Base-by-base conservation (phyloP, 345 rosid genomes). In the Fremontodendron californicum region DNA sequence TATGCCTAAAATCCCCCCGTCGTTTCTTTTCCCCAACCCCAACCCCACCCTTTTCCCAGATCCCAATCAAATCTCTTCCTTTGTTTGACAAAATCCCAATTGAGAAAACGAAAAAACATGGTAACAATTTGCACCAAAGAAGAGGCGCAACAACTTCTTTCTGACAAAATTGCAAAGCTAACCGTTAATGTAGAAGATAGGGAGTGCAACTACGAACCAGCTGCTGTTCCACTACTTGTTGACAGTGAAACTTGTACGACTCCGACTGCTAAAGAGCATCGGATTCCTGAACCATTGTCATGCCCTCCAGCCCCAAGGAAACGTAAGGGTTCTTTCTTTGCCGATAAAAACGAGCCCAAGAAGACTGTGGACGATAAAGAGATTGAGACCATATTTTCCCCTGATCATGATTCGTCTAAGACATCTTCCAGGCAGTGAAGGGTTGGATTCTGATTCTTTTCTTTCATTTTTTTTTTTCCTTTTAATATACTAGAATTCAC, bases 261-360 rank as follows among this genome's bases (percentile, higher is more conserved):
- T 1, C 87, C 87, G 1, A 80, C 65, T 6, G 75, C 58, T 4
- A 73, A 62, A 62, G 73, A 80, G 73, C 33, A 72, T 48, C 63
- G 57, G 80, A 82, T 85, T 64, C 80, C 85, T 2, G 65, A 54
- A 21, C 43, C 55, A 21, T 9, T 18, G 23, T 60, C 67, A 2
- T 85, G 85, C 72, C 87, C 87, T 4, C 85, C 87, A 0, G 84
- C 87, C 1, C 87, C 85, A 0, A 82, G 61, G 80, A 79, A 74
- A 54, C 74, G 78, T 1, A 75, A 58, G 46, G 45, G 43, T 5
- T 39, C 63, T 46, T 39, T 12, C 52, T 23, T 29, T 8, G 10
- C 13, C 8, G 21, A 10, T 12, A 21, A 43, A 40, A 9, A 27
- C 15, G 42, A 10, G 16, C 8, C 69, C 11, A 13, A 19, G 11